Base-by-base conservation (phyloP, 345 rosid species). In the Microthlaspi erraticum region DNA sequence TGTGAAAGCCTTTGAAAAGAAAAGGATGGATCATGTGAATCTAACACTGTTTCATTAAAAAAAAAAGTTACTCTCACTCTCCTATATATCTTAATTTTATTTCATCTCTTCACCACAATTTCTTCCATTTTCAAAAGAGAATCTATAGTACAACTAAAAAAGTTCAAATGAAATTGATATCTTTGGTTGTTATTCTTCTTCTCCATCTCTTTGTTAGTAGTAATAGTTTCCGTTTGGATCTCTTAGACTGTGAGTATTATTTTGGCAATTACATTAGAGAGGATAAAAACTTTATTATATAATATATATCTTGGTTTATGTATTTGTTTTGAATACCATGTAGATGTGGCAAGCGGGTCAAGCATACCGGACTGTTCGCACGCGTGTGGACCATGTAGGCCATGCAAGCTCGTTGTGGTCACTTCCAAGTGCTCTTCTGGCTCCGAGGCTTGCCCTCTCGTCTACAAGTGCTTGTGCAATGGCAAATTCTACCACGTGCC, bases 351-450 rank as follows among this genome's bases (percentile, higher is more conserved):
- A 67, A 31, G 83, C 1, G 97, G 97, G 7, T 94, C 99, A 68
- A 86, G 89, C 71, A 67, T 94, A 80, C 99, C 99, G 2, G 97
- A 94, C 60, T 94, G 99, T 39, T 77, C 90, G 1, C 86, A 89
- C 51, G 99, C 99, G 1, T 94, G 99, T 34, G 95, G 93, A 13
- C 79, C 96, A n/a, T 93, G 98, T 68, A 70, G 73, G 36, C 98
- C 98, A 10, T 94, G 99, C 83, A 84, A 84, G 83, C 83, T 92
- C 67, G 99, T 94, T 41, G 83, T 91, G 86, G 85, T 91, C 65
- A 86, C 88, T 85, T 91, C 83, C 78, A 83, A 75, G 36, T 94
- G 99, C 63, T 82, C 96, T 41, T 68, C 79, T 0, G 98, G 90
- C 83, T 62, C 76, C 6, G 99, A 94, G 84, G 91, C 99, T 13